phyloP scores from a whole-genome alignment of 768 basidiomycete species.

The Zangia roseola region DNA sequence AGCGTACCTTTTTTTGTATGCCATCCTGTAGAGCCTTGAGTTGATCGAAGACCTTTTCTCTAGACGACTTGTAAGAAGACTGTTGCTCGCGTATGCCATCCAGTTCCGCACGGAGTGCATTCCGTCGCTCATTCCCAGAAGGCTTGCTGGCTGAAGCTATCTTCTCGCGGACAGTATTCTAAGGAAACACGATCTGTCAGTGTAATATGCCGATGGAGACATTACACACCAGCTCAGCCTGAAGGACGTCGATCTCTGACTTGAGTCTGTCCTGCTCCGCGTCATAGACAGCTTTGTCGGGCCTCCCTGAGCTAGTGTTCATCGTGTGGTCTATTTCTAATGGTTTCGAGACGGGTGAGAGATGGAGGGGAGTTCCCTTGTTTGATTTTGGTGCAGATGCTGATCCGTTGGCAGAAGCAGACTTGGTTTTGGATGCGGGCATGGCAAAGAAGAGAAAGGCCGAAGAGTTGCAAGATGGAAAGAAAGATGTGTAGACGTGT shows the following conservation, averaged over 20 bases:
- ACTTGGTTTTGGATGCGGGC: conserved; percentile 55
- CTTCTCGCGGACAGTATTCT: conserved; percentile 76
- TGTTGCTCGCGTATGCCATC: conserved; percentile 78
- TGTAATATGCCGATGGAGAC: neutral
- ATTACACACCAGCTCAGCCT: conserved; percentile 74
- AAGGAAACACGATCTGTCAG: conserved; percentile 8
- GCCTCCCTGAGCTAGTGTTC: conserved; percentile 49
- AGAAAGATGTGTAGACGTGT: conserved; percentile 21
- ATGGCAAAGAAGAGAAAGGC: conserved; percentile 13
- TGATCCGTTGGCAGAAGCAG: conserved; percentile 47
- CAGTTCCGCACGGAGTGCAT: conserved; percentile 74
- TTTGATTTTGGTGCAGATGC: conserved; percentile 28
- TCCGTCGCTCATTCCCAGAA: conserved; percentile 68
- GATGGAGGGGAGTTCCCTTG: conserved; percentile 25
- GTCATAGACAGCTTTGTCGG: conserved; percentile 85
- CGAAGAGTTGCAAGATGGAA: conserved; percentile 28
- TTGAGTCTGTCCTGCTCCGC: conserved; percentile 82
- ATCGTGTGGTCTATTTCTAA: conserved; percentile 17
- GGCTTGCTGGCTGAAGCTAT: conserved; percentile 62
- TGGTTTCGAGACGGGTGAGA: conserved; percentile 25
- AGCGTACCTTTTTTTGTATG: conserved; percentile 74
- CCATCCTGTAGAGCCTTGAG: conserved; percentile 75
- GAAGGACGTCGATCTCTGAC: conserved; percentile 78
- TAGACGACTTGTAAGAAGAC: conserved; percentile 67
- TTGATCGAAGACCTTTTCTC: conserved; percentile 74